Evolutionary conservation across 139 green algal species (phyloP).

Genomic region (Diplosphaera chodatii): DNA sequence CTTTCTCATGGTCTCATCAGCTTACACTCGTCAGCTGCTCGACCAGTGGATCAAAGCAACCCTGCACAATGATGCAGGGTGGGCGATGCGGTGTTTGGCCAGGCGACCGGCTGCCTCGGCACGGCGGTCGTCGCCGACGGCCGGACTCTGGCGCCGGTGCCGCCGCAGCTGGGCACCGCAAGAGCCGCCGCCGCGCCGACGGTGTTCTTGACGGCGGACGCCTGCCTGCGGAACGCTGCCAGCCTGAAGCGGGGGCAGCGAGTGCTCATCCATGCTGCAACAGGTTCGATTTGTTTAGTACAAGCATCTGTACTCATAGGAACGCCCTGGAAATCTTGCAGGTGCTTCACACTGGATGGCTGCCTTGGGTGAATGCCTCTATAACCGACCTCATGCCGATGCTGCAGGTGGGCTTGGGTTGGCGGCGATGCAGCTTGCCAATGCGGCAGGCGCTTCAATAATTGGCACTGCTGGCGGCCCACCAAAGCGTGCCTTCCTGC

Average conservation of each 20-base stretch:
- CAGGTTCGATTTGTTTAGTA: too few species aligned
- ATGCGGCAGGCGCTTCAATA: background rate
- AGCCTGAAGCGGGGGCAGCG: background rate
- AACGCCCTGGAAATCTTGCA: too few species aligned
- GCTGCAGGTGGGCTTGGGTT: constrained; percentile 14
- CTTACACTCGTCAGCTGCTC: too few species aligned
- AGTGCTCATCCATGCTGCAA: constrained; percentile 15
- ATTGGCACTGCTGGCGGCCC: constrained; percentile 12
- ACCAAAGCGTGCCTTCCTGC: constrained; percentile 8
- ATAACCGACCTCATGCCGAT: too few species aligned
- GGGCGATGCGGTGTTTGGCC: constrained; percentile 17
- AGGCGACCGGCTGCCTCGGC: constrained; percentile 14
- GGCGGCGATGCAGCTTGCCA: constrained; percentile 4
- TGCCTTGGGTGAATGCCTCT: too few species aligned
- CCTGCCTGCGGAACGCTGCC: constrained; percentile 6
- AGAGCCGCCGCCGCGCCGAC: constrained; percentile 16
- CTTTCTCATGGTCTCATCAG: too few species aligned
- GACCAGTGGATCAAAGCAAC: too few species aligned
- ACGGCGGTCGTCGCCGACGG: background rate
- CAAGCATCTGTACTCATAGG: too few species aligned
- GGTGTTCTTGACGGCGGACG: constrained; percentile 19
- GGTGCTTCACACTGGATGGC: too few species aligned
- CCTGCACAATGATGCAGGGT: background rate
- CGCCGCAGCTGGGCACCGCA: background rate
- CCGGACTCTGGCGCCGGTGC: constrained; percentile 3